Evolutionary conservation across 495 filamentous ascomycete species (phyloP).

Genomic region (Neurospora intermedia): DNA sequence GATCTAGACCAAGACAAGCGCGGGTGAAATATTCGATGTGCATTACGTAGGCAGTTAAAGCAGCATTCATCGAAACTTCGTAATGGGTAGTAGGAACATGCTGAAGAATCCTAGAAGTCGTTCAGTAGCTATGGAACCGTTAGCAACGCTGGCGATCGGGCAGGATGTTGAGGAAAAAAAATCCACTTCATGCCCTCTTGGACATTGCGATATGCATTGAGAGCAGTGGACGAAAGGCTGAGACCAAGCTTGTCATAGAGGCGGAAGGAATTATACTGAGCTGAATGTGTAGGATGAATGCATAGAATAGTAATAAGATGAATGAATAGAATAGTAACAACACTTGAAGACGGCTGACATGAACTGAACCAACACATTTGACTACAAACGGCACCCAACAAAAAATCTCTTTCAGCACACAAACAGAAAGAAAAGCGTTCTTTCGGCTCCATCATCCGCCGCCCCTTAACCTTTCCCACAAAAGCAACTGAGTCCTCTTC

Average conservation of each 20-base stretch:
- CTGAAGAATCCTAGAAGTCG: no score
- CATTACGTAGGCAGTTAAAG: neutral
- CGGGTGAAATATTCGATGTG: neutral
- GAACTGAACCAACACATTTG: neutral
- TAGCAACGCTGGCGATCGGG: neutral
- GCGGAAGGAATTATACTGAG: neutral
- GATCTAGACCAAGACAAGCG: neutral
- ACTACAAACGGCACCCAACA: neutral
- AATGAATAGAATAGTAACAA: neutral
- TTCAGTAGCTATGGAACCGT: neutral
- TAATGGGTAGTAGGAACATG: neutral
- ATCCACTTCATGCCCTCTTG: neutral
- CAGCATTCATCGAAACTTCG: neutral
- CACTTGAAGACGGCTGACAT: neutral
- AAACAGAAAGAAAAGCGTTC: neutral
- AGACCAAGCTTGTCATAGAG: neutral
- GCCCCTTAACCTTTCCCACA: conserved; percentile 16
- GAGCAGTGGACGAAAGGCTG: neutral
- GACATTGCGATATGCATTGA: neutral
- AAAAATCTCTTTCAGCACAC: neutral
- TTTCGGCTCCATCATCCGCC: conserved; percentile 5
- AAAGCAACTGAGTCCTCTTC: conserved; percentile 6
- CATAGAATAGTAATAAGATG: neutral
- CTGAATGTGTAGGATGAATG: neutral
- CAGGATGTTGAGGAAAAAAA: neutral